Evolutionary conservation across 805 yeast genomes (phyloP), one percentile per base, ranked within the genome.

Genomic region (Candida sanyiensis): DNA sequence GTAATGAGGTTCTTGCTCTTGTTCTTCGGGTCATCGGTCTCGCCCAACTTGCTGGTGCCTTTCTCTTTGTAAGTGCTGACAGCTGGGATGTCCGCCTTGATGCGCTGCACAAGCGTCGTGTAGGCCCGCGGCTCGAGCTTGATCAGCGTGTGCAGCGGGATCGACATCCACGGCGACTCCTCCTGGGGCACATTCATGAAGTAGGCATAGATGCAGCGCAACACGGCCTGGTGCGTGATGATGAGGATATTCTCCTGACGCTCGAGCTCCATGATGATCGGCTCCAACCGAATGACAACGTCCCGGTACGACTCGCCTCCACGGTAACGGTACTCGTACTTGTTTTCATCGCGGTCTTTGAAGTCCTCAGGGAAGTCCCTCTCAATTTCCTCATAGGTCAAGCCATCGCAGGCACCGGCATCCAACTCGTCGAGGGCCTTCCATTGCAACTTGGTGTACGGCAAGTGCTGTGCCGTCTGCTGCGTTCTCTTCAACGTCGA

Each of bases 131-230:
- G 96, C 59, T 93, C 97, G 46, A 93, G 68, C 57, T 87, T 83
- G 54, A 93, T 93, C 58, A 93, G 66, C 0, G 98, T 93, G 58
- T 93, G 99, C 52, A 93, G 67, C 6, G 99, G 99, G 43, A 93
- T 94, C 28, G 94, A 86, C 96, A 93, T 88, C 98, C 98, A 93
- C 5, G 99, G 99, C 42, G 89, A 77, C 59, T 87, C 90, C 52
- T 90, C 96, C 60, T 90, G 97, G 5, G 97, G 96, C 15, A 93
- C 95, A 58, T 93, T 90, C 97, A 93, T 93, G 58, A 89, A 93
- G 62, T 93, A 93, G 7, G 98, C 97, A 62, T 93, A 93, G 37
- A 93, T 80, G 58, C 99, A 93, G 54, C 99, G 75, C 48, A 93
- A 69, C 9, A 93, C 97, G 0, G 97, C 97, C 63, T 93, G 99